These are phyloP conservation scores for Phytophthora boehmeriae DNA, from an alignment of 352 stramenopile species.

Conservation along the genomic window DNA sequence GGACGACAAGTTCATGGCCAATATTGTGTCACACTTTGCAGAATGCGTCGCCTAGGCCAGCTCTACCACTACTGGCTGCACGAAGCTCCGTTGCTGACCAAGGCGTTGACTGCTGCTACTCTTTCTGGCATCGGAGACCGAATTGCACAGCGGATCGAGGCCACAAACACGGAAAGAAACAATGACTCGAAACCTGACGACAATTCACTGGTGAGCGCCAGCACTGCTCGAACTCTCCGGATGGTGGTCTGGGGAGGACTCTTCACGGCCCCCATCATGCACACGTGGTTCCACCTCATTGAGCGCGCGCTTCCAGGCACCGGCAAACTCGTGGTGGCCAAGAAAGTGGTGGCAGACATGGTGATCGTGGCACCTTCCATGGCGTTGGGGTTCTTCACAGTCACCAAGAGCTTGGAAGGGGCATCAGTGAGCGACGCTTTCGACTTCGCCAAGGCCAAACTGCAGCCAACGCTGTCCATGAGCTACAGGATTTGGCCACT, in stretches of 20 bases:
- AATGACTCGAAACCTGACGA: background rate
- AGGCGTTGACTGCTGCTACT: slow-evolving; percentile 39
- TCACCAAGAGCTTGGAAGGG: background rate
- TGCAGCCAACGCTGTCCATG: background rate
- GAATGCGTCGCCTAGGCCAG: slow-evolving; percentile 5
- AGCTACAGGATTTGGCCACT: background rate
- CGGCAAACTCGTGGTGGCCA: background rate
- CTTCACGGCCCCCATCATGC: background rate
- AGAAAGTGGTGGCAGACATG: background rate
- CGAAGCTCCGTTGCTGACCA: slow-evolving; percentile 42
- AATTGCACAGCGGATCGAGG: slow-evolving; percentile 33
- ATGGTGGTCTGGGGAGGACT: background rate
- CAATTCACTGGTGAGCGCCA: background rate
- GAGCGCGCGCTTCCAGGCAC: background rate
- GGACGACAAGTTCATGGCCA: too few species aligned
- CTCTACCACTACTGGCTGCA: slow-evolving; percentile 38
- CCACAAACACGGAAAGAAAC: background rate
- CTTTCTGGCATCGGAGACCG: slow-evolving; percentile 45
- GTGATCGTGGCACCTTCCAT: background rate
- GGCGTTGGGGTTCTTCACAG: background rate
- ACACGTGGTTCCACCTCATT: background rate
- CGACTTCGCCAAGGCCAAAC: background rate
- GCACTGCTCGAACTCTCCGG: background rate
- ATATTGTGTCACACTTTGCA: background rate
- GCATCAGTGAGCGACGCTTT: background rate